Percentiles rank a stretch among this genome's conserved stretches.
Evolutionary conservation across 2,329 filamentous ascomycete species (phyloP).

Genomic region (Nemania bipapillata): DNA sequence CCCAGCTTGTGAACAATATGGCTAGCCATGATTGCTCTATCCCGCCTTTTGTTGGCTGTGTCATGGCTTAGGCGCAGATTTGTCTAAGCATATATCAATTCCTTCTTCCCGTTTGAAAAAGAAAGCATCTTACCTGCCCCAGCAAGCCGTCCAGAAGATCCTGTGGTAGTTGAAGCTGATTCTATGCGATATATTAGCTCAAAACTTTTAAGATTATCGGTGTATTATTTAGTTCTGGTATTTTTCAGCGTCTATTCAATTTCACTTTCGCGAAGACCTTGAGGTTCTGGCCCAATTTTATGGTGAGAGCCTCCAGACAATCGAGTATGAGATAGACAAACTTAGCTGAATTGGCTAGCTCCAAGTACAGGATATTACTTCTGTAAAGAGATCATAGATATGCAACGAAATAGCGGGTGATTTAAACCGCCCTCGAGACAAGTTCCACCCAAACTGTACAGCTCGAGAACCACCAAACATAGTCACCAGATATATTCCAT

Average conservation of each 20-base stretch:
- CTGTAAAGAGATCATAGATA: slow-evolving; percentile 13
- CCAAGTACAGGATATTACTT: slow-evolving; percentile 11
- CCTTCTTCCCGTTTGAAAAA: background rate
- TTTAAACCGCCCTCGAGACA: slow-evolving; percentile 19
- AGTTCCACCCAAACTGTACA: slow-evolving; percentile 13
- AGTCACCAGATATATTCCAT: slow-evolving; percentile 22
- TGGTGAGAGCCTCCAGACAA: background rate
- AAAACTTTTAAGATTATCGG: background rate
- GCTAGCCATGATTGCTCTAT: background rate
- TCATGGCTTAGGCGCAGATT: background rate
- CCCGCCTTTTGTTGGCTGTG: background rate
- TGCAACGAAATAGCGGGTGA: slow-evolving; percentile 17
- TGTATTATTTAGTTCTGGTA: background rate
- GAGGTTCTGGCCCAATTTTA: background rate
- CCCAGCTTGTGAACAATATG: background rate
- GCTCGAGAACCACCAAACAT: slow-evolving; percentile 28
- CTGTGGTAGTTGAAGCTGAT: background rate
- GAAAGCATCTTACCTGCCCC: background rate
- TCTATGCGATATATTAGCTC: background rate
- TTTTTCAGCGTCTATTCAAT: background rate
- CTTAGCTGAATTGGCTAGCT: slow-evolving; percentile 6
- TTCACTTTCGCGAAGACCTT: background rate
- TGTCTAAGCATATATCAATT: background rate
- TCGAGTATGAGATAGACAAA: background rate
- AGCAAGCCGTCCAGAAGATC: background rate